phyloP scores from a whole-genome alignment of 371 early-diverging fungal genomes.

The Haplosporangium sp. region DNA sequence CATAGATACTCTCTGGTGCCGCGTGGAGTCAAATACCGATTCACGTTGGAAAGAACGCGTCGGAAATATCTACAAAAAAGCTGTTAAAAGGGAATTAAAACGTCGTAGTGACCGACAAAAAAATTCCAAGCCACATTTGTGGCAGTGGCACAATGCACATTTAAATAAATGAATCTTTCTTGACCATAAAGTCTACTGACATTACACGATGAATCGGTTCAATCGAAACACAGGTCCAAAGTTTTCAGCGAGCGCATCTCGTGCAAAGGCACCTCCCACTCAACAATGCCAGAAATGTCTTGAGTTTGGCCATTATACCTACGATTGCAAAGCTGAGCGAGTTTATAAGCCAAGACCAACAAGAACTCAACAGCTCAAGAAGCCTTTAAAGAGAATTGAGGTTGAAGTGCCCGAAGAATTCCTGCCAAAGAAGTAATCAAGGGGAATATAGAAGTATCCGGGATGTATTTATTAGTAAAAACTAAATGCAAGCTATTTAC shows the following conservation, averaged over 20 bases:
- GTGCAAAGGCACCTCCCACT: slow-evolving; percentile 61
- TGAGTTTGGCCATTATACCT: slow-evolving; percentile 72
- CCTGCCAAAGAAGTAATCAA: slow-evolving; percentile 55
- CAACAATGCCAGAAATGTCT: slow-evolving; percentile 75
- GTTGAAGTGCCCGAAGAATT: slow-evolving; percentile 68
- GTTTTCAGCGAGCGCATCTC: slow-evolving; percentile 26
- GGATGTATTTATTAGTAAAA: background rate
- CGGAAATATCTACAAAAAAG: background rate
- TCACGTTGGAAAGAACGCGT: background rate
- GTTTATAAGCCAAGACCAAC: slow-evolving; percentile 69
- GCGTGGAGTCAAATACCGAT: background rate
- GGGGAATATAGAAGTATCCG: background rate
- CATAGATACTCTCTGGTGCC: background rate
- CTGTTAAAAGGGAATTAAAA: background rate
- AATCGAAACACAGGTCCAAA: slow-evolving; percentile 32
- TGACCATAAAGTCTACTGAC: background rate
- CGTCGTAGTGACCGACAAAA: background rate
- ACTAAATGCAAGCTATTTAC: background rate
- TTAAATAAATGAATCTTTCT: too few species aligned
- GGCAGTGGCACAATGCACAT: too few species aligned
- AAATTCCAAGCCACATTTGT: background rate
- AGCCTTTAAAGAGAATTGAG: slow-evolving; percentile 64
- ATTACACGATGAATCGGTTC: slow-evolving; percentile 23
- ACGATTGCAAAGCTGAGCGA: slow-evolving; percentile 67
- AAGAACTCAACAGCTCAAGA: slow-evolving; percentile 72